These are phyloP conservation scores for Geotrichum carabidarum DNA, from an alignment of 1,139 yeast genomes.

Conservation along the genomic window DNA sequence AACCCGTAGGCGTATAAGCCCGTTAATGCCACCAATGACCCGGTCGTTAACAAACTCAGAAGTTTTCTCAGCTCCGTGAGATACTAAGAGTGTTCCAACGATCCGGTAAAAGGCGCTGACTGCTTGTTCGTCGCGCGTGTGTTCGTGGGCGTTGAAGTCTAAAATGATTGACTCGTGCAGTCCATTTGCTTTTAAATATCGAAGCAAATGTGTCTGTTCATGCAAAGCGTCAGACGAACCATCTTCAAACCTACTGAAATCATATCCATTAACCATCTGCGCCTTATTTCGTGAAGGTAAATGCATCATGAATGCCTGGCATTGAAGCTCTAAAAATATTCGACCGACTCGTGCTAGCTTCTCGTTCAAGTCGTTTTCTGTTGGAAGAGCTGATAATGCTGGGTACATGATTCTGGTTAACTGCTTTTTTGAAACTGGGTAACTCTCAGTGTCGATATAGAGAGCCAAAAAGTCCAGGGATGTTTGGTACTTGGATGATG, in stretches of 20 bases:
- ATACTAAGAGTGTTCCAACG: slow-evolving; percentile 2
- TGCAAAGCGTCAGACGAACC: slow-evolving; percentile 1
- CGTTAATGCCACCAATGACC: slow-evolving; percentile 12
- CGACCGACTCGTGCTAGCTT: slow-evolving; percentile 3
- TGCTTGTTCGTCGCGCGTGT: slow-evolving; percentile 4
- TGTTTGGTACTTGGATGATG: background rate
- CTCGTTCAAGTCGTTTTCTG: slow-evolving; percentile 1
- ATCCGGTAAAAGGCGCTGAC: background rate
- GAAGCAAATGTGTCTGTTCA: background rate
- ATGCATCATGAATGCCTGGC: slow-evolving; percentile 10
- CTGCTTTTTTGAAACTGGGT: background rate
- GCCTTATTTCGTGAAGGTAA: slow-evolving; percentile 8
- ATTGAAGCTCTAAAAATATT: slow-evolving; percentile 7
- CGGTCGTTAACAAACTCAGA: slow-evolving; percentile 3
- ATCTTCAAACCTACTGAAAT: slow-evolving; percentile 7
- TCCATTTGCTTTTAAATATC: slow-evolving; percentile 4
- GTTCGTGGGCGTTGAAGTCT: background rate
- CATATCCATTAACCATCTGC: background rate
- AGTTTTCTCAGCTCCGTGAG: slow-evolving; percentile 1
- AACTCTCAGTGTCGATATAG: background rate
- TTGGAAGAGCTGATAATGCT: slow-evolving; percentile 1
- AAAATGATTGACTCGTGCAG: background rate
- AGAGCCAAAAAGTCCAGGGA: background rate
- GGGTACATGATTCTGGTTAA: slow-evolving; percentile 9
- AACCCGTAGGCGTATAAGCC: slow-evolving; percentile 10